phyloP scores from a whole-genome alignment of 768 basidiomycete species.

The Suillus weaverae region DNA sequence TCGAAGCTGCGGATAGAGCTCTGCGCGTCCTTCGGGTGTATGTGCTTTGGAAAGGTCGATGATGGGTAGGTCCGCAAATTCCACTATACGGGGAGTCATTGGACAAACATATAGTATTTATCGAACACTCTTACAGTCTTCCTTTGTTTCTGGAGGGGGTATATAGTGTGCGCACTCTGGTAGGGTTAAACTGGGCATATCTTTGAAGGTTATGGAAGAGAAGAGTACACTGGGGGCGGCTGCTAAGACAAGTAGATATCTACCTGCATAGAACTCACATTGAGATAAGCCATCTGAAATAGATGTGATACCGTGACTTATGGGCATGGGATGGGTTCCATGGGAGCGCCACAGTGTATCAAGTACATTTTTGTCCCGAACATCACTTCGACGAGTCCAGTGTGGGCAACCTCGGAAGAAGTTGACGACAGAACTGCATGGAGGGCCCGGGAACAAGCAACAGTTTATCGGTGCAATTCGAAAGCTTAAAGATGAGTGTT shows the following conservation, averaged over 20 bases:
- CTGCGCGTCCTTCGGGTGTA: constrained; percentile 33
- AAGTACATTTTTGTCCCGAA: neutral
- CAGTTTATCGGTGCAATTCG: too few species aligned
- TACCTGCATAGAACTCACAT: neutral
- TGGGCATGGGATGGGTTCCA: neutral
- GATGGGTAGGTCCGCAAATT: constrained; percentile 35
- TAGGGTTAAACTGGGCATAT: constrained; percentile 19
- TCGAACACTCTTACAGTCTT: constrained; percentile 27
- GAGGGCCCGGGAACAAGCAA: too few species aligned
- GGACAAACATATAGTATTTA: too few species aligned
- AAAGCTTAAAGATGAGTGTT: too few species aligned
- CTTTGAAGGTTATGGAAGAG: neutral
- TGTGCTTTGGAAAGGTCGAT: constrained; percentile 34
- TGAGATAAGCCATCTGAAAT: neutral
- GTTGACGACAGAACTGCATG: neutral
- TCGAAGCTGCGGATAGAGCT: constrained; percentile 29
- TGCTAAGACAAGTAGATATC: neutral
- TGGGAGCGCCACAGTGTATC: neutral
- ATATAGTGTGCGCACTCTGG: constrained; percentile 34
- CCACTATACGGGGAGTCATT: constrained; percentile 23
- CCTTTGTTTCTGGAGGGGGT: constrained; percentile 29
- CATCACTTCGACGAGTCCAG: neutral
- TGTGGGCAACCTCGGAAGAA: too few species aligned
- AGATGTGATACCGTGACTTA: too few species aligned
- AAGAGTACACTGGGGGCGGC: too few species aligned